Evolutionary conservation across 169 alveolate genomes (phyloP), one percentile per base, ranked within the genome.

Genomic region (Hepatocystis sp.): DNA sequence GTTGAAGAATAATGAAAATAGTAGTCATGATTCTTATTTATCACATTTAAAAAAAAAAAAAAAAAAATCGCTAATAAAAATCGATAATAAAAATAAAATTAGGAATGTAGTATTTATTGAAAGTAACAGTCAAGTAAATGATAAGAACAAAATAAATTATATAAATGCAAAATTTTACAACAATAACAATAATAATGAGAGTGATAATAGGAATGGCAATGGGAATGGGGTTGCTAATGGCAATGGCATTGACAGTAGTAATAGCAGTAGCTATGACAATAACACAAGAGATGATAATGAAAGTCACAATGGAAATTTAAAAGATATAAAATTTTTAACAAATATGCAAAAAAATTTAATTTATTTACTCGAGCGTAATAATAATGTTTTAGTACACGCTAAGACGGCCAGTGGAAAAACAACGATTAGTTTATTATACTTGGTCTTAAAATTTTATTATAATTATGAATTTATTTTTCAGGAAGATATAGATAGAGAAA

Each of bases 361-460:
- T 1, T 76, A 76, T 34, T 23, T 76, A 21, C 47, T 76, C 25
- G 88, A 76, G 32, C 19, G 88, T 32, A 56, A 76, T 49, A 76
- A 76, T 58, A 76, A 76, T 64, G 17, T 76, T 3, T 32, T 76
- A 42, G 44, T 76, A 17, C 88, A 76, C 39, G 71, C 88, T 19
- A 76, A 76, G 36, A 76, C 88, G 34, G 30, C 88, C 11, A 76
- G 88, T 52, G 88, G 88, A 58, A 76, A 76, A 56, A 76, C 88
- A 42, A 76, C 88, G 10, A 76, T 76, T 34, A 58, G 78, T 39
- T 49, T 76, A 58, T 63, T 58, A 28, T 76, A 76, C 30, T 63
- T 76, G 21, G 47, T 76, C 28, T 76, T 76, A 52, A 76, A 76
- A 27, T 60, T 58, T 46, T 58, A 42, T 58, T 76, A 46, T 44